Base-by-base conservation (phyloP, 2,329 filamentous ascomycete genomes). In the Fusarium udum region DNA sequence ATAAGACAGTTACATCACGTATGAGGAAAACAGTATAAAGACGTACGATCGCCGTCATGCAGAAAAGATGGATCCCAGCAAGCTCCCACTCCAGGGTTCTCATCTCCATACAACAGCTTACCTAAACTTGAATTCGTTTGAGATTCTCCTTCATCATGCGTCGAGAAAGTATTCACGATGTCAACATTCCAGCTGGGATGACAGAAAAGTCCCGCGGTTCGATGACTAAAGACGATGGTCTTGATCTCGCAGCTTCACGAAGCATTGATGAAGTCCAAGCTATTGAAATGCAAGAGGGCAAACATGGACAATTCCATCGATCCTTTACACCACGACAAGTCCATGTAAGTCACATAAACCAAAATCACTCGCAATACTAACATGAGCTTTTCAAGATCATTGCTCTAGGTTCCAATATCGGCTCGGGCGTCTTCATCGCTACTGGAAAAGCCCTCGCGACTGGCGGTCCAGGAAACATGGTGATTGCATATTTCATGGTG, bases 311-410 rank as follows among this genome's bases (percentile, higher is more conserved):
- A 26, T 71, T 76, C 24, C 74, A 75, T 36, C 64, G 74, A n/a
- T 75, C 62, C 22, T 76, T 76, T 18, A 69, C 64, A 9, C 70
- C 70, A 16, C 61, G 67, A 9, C 73, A 76, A 61, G 69, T 76
- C 9, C 73, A 76, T 31, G 74, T 67, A 70, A 51, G 68, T n/a
- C 24, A 6, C 4, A 22, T 11, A 18, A 36, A 16, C 31, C n/a
- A 45, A 22, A 31, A 22, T 1, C 22, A 24, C 53, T 26, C 31
- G 20, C 15, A 32, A 18, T 18, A 22, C 24, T 40, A n/a, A 55
- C 24, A 18, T n/a, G 1, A 0, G 0, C 11, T 14, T n/a, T 20
- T 15, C 20, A 7, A 75, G 73, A 71, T 75, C 34, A 73, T 75
- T 31, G 67, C 72, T 5, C 52, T 75, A 4, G 72, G 72, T 11